Base-by-base conservation (phyloP, 2,329 filamentous ascomycete species). In the Cordyceps tenuipes region DNA sequence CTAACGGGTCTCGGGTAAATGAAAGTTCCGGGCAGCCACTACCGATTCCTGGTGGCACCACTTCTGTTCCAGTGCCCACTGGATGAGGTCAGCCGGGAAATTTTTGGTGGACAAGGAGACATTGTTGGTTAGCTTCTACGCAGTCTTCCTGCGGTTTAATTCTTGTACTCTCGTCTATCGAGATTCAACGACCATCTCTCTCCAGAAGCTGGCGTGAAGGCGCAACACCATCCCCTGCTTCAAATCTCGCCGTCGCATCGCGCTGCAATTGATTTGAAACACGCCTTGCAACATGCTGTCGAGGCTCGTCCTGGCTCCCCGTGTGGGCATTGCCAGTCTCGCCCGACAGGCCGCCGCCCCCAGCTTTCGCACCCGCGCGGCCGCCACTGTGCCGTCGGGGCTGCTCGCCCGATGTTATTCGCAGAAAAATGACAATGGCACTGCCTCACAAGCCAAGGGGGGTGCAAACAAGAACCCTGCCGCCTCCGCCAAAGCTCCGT, bases 211-310 rank as follows among this genome's bases (percentile, higher is more conserved):
- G 39, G 49, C 47, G 41, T 44, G 29, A 41, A 52, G 57, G 49
- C n/a, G 43, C 49, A 52, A 9, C 47, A 29, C 6, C 47, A 19
- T 29, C 23, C 23, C 21, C 26, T 44, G 36, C 56, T 50, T 58
- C 57, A 50, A 13, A n/a, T 54, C 57, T 48, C 50, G 31, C 50
- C n/a, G 36, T 47, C 15, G 50, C 29, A 21, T 19, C 44, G 47
- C 21, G 50, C 41, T 15, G 31, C 57, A 54, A 60, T 60, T 54
- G 57, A 48, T 48, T 48, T 41, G 57, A 54, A 60, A 13, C 49
- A 54, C 44, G n/a, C 48, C 49, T 43, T 49, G 15, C 47, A 63
- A 48, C 57, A 66, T 66, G 65, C 59, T 66, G 61, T 66, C 64
- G 49, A 61, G 64, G 57, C 60, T 62, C 43, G 60, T 57, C 56